Evolutionary conservation across 164 flowering plant species (phyloP).

Genomic region (Umbilicus rupestris): DNA sequence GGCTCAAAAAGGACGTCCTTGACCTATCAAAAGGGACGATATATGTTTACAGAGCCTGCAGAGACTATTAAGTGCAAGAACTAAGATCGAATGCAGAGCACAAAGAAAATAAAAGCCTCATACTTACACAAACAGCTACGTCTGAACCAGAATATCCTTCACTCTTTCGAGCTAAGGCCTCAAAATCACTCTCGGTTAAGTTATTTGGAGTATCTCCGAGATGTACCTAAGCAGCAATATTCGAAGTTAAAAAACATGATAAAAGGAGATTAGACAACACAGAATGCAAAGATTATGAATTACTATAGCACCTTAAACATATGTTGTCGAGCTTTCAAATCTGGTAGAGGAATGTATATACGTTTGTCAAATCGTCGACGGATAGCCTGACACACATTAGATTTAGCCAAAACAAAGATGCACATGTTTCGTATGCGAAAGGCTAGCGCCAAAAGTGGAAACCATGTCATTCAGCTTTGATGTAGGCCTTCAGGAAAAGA

Average conservation of each 20-base stretch:
- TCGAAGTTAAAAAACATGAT: not conserved
- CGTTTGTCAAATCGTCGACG: conserved; percentile 94
- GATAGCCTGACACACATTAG: conserved; percentile 53
- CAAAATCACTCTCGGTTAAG: conserved; percentile 85
- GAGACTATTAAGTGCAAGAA: not conserved
- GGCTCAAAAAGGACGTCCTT: conserved; percentile 96
- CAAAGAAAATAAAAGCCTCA: not conserved
- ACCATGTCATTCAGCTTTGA: not conserved
- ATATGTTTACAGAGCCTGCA: not conserved
- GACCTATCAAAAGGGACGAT: conserved; percentile 41
- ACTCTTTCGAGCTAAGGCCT: conserved; percentile 60
- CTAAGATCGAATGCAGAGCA: not conserved
- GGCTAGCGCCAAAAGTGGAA: not conserved
- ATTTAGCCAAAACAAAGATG: not conserved
- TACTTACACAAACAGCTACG: conserved; percentile 88
- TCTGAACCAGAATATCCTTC: conserved; percentile 99
- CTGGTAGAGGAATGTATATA: conserved; percentile 96
- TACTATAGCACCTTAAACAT: conserved; percentile 70
- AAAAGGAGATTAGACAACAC: not conserved
- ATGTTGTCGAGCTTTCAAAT: conserved; percentile 84
- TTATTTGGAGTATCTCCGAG: conserved; percentile 94
- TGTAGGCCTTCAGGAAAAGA: not conserved
- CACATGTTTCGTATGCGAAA: not conserved
- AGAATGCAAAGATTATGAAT: not conserved
- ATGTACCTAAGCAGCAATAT: conserved; percentile 56